These are phyloP conservation scores for Zasmidium cellare DNA, from an alignment of 2,329 filamentous ascomycete species.

Conservation along the genomic window DNA sequence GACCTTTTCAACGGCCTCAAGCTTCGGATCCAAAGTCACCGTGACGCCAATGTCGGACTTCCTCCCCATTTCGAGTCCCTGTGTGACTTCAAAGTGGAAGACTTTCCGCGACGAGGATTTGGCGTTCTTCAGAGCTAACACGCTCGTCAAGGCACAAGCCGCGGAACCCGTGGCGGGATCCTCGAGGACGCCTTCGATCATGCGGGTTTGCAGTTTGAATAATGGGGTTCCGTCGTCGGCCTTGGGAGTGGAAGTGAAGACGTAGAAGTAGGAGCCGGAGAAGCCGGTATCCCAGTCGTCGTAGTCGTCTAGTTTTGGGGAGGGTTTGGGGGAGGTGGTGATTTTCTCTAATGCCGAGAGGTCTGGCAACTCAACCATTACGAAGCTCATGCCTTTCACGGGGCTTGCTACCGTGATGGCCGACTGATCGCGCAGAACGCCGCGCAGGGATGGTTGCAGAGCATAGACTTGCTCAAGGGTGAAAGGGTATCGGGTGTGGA, in stretches of 20 bases:
- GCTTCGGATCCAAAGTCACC: constrained; percentile 41
- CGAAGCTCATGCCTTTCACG: constrained; percentile 73
- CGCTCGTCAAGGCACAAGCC: constrained; percentile 48
- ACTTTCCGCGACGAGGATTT: constrained; percentile 22
- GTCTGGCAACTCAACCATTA: constrained; percentile 62
- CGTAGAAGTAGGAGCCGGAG: constrained; percentile 61
- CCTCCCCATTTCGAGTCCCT: constrained; percentile 55
- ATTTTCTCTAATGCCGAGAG: constrained; percentile 58
- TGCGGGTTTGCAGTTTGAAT: constrained; percentile 56
- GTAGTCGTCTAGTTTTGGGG: constrained; percentile 42
- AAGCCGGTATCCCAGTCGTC: constrained; percentile 56
- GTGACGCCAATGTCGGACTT: constrained; percentile 50
- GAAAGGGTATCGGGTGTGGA: constrained; percentile 49
- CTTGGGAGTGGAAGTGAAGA: no score
- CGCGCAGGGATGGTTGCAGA: constrained; percentile 38
- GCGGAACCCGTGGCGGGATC: constrained; percentile 55
- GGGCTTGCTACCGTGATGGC: constrained; percentile 46
- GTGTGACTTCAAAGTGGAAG: constrained; percentile 44
- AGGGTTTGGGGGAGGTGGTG: constrained; percentile 38
- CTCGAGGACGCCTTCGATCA: constrained; percentile 55
- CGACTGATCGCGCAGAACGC: constrained; percentile 6
- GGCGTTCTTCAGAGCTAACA: constrained; percentile 41
- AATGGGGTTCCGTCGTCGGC: constrained; percentile 28
- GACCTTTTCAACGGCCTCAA: constrained; percentile 41
- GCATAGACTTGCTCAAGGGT: constrained; percentile 33